phyloP scores from a whole-genome alignment of 2,329 filamentous ascomycete species.

The Fusarium temperatum region DNA sequence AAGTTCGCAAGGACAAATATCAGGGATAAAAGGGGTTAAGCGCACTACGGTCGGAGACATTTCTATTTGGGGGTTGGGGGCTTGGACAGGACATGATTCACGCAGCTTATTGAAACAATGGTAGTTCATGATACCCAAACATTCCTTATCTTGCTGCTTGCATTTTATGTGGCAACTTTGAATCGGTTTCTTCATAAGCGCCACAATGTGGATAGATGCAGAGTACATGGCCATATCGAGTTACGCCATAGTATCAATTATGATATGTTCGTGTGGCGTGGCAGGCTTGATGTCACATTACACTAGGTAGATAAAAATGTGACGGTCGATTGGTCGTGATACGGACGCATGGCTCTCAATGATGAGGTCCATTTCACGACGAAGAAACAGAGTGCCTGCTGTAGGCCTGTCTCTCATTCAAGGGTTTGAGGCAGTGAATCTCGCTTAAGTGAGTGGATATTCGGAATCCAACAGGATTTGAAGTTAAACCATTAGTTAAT shows the following conservation, averaged over 20 bases:
- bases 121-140: slow-evolving; percentile 42
- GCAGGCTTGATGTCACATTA: not conserved
- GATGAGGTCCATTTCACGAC: not conserved
- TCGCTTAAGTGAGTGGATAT: not conserved
- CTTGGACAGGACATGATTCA: slow-evolving; percentile 38
- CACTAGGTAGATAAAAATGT: not conserved
- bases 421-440: not conserved
- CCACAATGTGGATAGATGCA: not conserved
- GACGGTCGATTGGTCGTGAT: not conserved
- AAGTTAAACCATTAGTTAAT: not conserved
- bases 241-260: not conserved
- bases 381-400: not conserved
- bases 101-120: slow-evolving; percentile 38
- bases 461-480: not conserved
- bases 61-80: slow-evolving; percentile 16
- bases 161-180: not conserved
- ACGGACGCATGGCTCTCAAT: not conserved
- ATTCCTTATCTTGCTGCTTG: slow-evolving; percentile 17
- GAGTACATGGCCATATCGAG: not conserved
- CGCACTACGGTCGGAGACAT: not conserved
- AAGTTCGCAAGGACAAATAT: slow-evolving; percentile 1
- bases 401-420: not conserved
- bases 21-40: slow-evolving; percentile 1
- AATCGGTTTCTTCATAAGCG: not conserved
- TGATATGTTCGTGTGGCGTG: not conserved